Conservation (phyloP, 306 rosid genomes). For the Glycine latifolia region DNA sequence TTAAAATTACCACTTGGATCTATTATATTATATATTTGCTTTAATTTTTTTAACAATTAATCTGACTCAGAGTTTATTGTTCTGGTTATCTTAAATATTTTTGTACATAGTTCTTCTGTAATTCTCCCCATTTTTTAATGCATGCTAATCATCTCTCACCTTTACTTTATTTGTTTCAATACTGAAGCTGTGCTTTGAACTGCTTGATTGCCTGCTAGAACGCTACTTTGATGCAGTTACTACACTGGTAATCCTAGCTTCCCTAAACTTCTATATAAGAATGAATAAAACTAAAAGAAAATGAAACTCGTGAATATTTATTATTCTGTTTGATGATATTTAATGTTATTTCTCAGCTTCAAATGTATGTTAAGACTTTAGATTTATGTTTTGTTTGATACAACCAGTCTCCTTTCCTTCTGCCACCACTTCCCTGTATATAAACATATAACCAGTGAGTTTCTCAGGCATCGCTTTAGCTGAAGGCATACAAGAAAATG, state of each 20-base stretch:
- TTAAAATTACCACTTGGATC: neutral
- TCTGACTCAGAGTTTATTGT: conserved; percentile 6
- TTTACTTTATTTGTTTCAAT: conserved; percentile 41
- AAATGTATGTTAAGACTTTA: neutral
- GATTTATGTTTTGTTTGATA: conserved; percentile 19
- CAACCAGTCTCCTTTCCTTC: conserved; percentile 19
- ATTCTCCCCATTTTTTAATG: conserved; percentile 19
- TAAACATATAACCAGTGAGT: conserved; percentile 13
- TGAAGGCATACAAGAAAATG: neutral
- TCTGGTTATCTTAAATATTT: conserved; percentile 15
- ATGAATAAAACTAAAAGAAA: conserved; percentile 2
- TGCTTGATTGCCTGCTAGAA: conserved; percentile 76
- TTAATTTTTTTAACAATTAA: conserved; percentile 14
- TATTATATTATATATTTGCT: neutral
- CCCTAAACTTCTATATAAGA: conserved; percentile 42
- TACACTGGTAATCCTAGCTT: conserved; percentile 70
- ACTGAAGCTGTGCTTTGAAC: conserved; percentile 93
- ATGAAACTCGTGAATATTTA: conserved; percentile 25
- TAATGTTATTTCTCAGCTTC: conserved; percentile 1
- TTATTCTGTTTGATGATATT: conserved; percentile 9
- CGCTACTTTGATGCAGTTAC: conserved; percentile 63
- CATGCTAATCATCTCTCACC: conserved; percentile 30
- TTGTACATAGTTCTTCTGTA: conserved; percentile 17
- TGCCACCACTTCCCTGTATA: conserved; percentile 18
- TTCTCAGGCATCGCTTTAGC: conserved; percentile 22